Evolutionary conservation across 257 asterid genomes (phyloP).

Genomic region (Datura wrightii): DNA sequence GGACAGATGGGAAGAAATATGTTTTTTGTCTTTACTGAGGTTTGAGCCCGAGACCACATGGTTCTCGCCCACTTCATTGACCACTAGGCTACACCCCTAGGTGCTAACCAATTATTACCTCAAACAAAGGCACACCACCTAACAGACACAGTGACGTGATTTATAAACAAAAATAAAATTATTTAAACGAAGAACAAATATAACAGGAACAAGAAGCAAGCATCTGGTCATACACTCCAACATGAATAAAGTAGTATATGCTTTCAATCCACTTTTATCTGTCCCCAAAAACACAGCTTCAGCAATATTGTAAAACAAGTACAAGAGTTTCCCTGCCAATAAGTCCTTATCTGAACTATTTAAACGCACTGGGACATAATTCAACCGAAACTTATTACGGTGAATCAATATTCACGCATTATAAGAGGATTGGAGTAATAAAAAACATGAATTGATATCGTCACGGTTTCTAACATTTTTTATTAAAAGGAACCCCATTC

Average conservation of each 20-base stretch:
- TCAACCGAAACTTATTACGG: background rate
- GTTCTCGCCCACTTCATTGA: no score
- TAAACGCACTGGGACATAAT: background rate
- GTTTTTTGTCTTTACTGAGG: no score
- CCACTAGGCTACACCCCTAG: no score
- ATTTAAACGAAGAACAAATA: background rate
- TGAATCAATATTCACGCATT: background rate
- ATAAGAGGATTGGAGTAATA: background rate
- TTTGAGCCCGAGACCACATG: no score
- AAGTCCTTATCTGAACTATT: background rate
- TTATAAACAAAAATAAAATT: background rate
- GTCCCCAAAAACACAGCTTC: background rate
- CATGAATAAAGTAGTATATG: background rate
- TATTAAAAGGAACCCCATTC: background rate
- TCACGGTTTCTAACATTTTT: background rate
- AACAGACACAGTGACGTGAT: background rate
- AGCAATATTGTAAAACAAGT: background rate
- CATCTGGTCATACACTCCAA: background rate
- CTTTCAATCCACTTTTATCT: background rate
- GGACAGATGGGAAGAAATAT: no score
- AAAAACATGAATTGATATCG: background rate
- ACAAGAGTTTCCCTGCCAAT: background rate
- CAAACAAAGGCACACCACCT: background rate
- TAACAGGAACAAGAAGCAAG: background rate
- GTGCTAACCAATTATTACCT: background rate